A percentile compares a stretch with the other conserved stretches of the same genome.
These are phyloP conservation scores for Amanita inopinata DNA, from an alignment of 768 basidiomycete genomes.

Conservation along the genomic window DNA sequence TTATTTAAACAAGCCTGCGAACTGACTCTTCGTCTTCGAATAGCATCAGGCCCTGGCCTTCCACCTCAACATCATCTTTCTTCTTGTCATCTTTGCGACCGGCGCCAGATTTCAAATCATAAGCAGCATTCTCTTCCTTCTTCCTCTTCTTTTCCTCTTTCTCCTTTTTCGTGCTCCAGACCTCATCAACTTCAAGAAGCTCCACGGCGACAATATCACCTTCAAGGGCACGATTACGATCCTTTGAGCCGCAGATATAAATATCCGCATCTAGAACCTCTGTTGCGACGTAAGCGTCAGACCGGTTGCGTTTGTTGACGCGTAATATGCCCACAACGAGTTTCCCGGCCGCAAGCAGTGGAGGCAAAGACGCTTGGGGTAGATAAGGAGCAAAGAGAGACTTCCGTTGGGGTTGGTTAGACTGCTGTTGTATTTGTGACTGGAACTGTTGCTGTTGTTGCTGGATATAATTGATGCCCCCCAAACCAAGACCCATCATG, in stretches of 20 bases:
- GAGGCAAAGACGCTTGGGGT: slow-evolving; percentile 94
- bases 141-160: slow-evolving; percentile 99
- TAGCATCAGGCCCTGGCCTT: slow-evolving; percentile 93
- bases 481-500: slow-evolving; percentile 85
- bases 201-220: slow-evolving; percentile 99
- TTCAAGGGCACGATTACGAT: slow-evolving; percentile 95
- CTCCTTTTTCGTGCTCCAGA: slow-evolving; percentile 98
- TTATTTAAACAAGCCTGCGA: not conserved
- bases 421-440: slow-evolving; percentile 90
- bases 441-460: slow-evolving; percentile 95
- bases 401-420: slow-evolving; percentile 89
- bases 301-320: slow-evolving; percentile 97
- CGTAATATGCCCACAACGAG: slow-evolving; percentile 94
- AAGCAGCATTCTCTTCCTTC: slow-evolving; percentile 98
- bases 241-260: slow-evolving; percentile 97
- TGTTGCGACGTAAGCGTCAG: slow-evolving; percentile 97
- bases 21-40: slow-evolving; percentile 95
- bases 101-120: slow-evolving; percentile 66
- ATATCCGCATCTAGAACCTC: slow-evolving; percentile 98
- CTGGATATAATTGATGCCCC: slow-evolving; percentile 77
- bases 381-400: slow-evolving; percentile 98
- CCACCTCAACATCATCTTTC: slow-evolving; percentile 99
- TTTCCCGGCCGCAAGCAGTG: slow-evolving; percentile 93
- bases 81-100: slow-evolving; percentile 97
- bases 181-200: slow-evolving; percentile 94